phyloP scores from a whole-genome alignment of 495 filamentous ascomycete genomes.

The Bryoglossum gracile region DNA sequence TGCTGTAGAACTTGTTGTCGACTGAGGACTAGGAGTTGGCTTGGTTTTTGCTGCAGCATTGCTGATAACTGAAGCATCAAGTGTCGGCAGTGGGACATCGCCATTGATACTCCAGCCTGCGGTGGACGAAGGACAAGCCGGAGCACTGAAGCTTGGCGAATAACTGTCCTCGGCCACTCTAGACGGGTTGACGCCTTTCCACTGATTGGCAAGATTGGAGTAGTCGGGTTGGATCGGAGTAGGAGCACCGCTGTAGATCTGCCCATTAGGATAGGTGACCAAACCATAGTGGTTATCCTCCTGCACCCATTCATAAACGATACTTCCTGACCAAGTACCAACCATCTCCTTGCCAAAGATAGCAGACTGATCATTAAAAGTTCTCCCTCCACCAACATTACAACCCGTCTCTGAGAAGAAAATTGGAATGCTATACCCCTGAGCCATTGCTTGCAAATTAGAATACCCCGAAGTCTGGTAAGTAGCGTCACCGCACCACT shows the following conservation, averaged over 20 bases:
- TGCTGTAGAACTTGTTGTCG: background rate
- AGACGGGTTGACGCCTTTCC: conserved; percentile 62
- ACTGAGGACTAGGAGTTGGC: background rate
- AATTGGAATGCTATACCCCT: conserved; percentile 63
- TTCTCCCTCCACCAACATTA: conserved; percentile 54
- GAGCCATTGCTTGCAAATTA: conserved; percentile 46
- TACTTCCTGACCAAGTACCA: conserved; percentile 68
- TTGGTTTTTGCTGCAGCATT: conserved; percentile 4
- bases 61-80: conserved; percentile 28
- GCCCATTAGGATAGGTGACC: conserved; percentile 70
- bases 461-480: conserved; percentile 66
- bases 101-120: conserved; percentile 65
- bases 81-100: conserved; percentile 57
- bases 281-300: conserved; percentile 79
- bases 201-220: conserved; percentile 62
- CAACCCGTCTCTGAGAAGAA: conserved; percentile 82
- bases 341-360: conserved; percentile 71
- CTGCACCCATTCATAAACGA: conserved; percentile 85
- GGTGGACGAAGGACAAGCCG: conserved; percentile 62
- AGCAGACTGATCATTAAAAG: conserved; percentile 67
- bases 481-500: conserved; percentile 68
- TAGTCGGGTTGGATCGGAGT: conserved; percentile 71
- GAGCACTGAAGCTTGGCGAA: conserved; percentile 48
- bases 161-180: conserved; percentile 59
- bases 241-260: conserved; percentile 60